These are phyloP conservation scores for Monilinia laxa DNA, from an alignment of 2,329 filamentous ascomycete genomes.

Conservation along the genomic window DNA sequence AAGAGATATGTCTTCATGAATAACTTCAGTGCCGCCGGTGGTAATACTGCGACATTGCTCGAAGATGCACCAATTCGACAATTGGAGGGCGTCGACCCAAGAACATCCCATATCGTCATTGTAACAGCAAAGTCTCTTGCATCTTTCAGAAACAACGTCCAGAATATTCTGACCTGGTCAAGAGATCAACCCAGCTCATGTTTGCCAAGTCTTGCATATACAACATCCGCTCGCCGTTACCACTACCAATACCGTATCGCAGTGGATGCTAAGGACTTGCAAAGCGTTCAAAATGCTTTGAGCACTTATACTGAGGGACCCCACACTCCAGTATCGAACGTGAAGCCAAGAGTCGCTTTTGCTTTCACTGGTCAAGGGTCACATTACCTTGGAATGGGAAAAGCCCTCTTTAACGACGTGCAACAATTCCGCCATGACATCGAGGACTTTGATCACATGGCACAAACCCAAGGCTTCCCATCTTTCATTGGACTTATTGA, in stretches of 20 bases:
- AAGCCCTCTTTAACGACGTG: constrained; percentile 41
- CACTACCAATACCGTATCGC: constrained; percentile 57
- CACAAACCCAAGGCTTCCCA: constrained; percentile 33
- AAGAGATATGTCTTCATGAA: constrained; percentile 46
- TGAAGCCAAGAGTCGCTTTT: constrained; percentile 22
- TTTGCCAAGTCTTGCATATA: constrained; percentile 28
- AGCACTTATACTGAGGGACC: constrained; percentile 14
- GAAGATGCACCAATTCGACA: constrained; percentile 29
- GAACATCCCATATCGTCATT: constrained; percentile 22
- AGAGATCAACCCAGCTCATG: constrained; percentile 20
- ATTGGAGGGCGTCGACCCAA: constrained; percentile 8
- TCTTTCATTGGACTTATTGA: constrained; percentile 44
- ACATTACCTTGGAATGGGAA: constrained; percentile 39
- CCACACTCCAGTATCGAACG: constrained; percentile 21
- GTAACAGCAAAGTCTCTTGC: constrained; percentile 22
- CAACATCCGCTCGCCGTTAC: constrained; percentile 47
- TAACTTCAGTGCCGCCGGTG: constrained; percentile 47
- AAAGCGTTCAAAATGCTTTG: constrained; percentile 28
- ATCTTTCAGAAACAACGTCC: constrained; percentile 24
- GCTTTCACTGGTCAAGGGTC: constrained; percentile 49
- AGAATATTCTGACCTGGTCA: constrained; percentile 13
- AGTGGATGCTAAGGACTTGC: constrained; percentile 44
- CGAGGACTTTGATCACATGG: constrained; percentile 33
- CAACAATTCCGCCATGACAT: constrained; percentile 39
- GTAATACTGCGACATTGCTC: constrained; percentile 31